Evolutionary conservation across 305 asterid genomes (phyloP), one percentile per base, ranked within the genome.

Genomic region (Caryopteris hybrid): DNA sequence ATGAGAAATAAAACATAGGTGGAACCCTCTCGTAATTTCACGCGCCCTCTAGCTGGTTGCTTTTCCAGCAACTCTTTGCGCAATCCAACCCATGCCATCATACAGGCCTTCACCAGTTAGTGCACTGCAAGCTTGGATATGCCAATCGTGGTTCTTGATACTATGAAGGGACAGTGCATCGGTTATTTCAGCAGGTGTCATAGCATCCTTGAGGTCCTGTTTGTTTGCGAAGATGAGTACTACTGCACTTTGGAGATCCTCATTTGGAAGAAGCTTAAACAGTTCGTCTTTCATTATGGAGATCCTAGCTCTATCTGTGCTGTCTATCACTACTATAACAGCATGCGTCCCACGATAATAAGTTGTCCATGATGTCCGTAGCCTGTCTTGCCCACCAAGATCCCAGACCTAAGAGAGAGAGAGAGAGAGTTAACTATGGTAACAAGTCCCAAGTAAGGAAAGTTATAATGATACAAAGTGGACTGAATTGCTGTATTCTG

Each of bases 101-200:
- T 93, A 91, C 46, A 93, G 74, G 17, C 99, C 99, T 0, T 93
- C 99, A 14, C 97, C 99, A 1, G 97, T 93, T 29, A 93, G 85
- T 36, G 99, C 99, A 34, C 85, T 83, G 75, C 96, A 87, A 69
- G 96, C 96, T 74, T 93, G 99, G 69, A 93, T 93, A 33, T 93
- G 99, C 99, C 99, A 90, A 66, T 93, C 99, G 14, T 93, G 97
- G 78, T 93, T 84, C 81, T 93, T 93, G 73, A 91, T 91, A 70
- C 91, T 89, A 73, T 93, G 99, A 62, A 93, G 97, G n/a, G 99
- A 87, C 29, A 93, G 77, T 1, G 96, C 96, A 66, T 93, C 96
- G 1, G 99, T 93, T 74, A 93, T 87, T 76, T 93, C 99, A 18
- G 96, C 95, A 18, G 99, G 96, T 8, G 89, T 84, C 99, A 93